phyloP scores from a whole-genome alignment of 176 grass and related monocot species.

The Carex parvula region DNA sequence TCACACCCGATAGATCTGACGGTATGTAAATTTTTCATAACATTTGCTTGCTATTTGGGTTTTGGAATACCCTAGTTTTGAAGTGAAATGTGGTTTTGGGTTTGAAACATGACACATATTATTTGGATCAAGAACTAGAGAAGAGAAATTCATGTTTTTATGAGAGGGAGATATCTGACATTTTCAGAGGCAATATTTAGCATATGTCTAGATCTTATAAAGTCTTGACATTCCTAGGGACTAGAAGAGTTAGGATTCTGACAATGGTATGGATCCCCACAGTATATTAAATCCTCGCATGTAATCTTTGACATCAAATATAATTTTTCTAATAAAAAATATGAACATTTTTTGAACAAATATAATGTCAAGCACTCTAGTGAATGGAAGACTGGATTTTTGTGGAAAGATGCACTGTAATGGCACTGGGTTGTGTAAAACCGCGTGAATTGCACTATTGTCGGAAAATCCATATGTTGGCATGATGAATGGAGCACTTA shows the following conservation, averaged over 20 bases:
- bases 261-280: background rate
- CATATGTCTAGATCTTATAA: background rate
- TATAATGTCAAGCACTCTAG: background rate
- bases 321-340: background rate
- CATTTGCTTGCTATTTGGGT: background rate
- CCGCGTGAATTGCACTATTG: background rate
- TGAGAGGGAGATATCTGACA: background rate
- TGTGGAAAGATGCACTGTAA: background rate
- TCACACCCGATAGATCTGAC: conserved; percentile 64
- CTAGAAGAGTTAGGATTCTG: conserved; percentile 9
- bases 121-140: background rate
- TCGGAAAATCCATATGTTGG: background rate
- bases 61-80: background rate
- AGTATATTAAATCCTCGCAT: background rate
- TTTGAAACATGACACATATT: background rate
- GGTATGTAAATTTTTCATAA: conserved; percentile 29
- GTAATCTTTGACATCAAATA: background rate
- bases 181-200: background rate
- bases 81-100: background rate
- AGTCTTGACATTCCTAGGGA: background rate
- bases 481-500: too few relatives aligned
- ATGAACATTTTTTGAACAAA: background rate
- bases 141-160: background rate
- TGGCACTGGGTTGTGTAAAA: conserved; percentile 6
- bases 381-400: conserved; percentile 9